Percentiles rank a stretch among this genome's conserved stretches.
Conservation (phyloP, 139 green algal genomes). For the Nannochloris sp. region DNA sequence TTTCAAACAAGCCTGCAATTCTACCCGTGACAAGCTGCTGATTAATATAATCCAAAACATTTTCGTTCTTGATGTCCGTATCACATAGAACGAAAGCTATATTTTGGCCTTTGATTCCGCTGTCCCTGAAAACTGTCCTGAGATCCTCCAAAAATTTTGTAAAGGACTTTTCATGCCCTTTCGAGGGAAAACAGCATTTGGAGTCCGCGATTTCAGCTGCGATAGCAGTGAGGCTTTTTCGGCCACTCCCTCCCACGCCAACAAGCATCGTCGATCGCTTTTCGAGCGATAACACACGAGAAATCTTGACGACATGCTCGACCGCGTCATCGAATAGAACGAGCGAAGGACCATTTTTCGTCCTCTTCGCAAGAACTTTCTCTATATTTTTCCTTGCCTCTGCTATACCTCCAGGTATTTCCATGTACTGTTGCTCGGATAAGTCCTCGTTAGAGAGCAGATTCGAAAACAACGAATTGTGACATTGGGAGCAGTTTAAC, state of each 20-base stretch:
- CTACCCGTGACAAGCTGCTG: conserved; percentile 92
- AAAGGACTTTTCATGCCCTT: conserved; percentile 79
- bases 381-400: not conserved
- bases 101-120: conserved; percentile 82
- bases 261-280: conserved; percentile 83
- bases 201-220: conserved; percentile 68
- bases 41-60: conserved; percentile 96
- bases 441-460: too few species aligned
- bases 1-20: conserved; percentile 82
- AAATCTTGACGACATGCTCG: conserved; percentile 80
- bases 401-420: not conserved
- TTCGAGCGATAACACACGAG: conserved; percentile 74
- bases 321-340: conserved; percentile 92
- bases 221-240: conserved; percentile 71
- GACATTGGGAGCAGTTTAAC: conserved; percentile 58
- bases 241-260: conserved; percentile 85
- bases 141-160: conserved; percentile 93
- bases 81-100: conserved; percentile 93
- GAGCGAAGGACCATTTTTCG: not conserved
- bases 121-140: conserved; percentile 87
- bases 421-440: too few species aligned
- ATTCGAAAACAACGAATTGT: too few species aligned
- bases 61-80: conserved; percentile 87
- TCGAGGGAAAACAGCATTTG: conserved; percentile 38
- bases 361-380: not conserved